phyloP scores from a whole-genome alignment of 345 rosid species.

The Kandelia obovata region DNA sequence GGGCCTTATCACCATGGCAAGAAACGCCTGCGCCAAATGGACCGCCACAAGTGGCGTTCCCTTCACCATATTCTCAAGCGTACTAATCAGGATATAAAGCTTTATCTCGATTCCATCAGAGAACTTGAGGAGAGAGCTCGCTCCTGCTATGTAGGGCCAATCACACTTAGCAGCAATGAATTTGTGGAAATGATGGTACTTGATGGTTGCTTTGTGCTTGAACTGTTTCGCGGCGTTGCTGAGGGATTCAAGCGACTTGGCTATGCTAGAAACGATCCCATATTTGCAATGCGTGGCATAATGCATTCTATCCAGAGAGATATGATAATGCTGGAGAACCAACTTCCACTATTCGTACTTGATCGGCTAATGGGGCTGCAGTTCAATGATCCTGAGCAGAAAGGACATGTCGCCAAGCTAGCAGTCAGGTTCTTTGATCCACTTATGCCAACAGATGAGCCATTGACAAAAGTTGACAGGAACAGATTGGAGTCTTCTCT shows the following conservation, averaged over 20 bases:
- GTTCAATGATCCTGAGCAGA: slow-evolving; percentile 47
- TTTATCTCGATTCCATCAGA: slow-evolving; percentile 55
- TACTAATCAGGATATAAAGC: slow-evolving; percentile 42
- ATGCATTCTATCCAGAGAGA: slow-evolving; percentile 90
- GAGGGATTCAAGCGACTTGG: slow-evolving; percentile 66
- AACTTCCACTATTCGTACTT: slow-evolving; percentile 67
- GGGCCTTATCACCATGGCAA: slow-evolving; percentile 85
- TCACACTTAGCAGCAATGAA: slow-evolving; percentile 56
- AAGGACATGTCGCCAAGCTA: slow-evolving; percentile 58
- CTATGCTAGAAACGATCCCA: slow-evolving; percentile 72
- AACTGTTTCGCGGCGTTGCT: slow-evolving; percentile 68
- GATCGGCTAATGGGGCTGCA: slow-evolving; percentile 68
- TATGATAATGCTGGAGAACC: slow-evolving; percentile 89
- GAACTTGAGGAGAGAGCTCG: slow-evolving; percentile 69
- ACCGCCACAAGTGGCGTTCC: slow-evolving; percentile 79
- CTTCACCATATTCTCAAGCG: slow-evolving; percentile 64
- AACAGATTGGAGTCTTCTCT: slow-evolving; percentile 48
- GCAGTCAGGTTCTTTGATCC: slow-evolving; percentile 80
- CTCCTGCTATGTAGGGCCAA: slow-evolving; percentile 62
- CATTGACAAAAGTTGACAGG: slow-evolving; percentile 53
- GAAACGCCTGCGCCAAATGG: slow-evolving; percentile 66
- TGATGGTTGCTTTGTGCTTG: slow-evolving; percentile 81
- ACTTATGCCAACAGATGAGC: slow-evolving; percentile 83
- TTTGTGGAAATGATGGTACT: slow-evolving; percentile 82
- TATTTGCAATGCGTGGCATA: slow-evolving; percentile 77